These are phyloP conservation scores for Dacryopinax primogenitus DNA, from an alignment of 768 basidiomycete genomes.

Conservation along the genomic window DNA sequence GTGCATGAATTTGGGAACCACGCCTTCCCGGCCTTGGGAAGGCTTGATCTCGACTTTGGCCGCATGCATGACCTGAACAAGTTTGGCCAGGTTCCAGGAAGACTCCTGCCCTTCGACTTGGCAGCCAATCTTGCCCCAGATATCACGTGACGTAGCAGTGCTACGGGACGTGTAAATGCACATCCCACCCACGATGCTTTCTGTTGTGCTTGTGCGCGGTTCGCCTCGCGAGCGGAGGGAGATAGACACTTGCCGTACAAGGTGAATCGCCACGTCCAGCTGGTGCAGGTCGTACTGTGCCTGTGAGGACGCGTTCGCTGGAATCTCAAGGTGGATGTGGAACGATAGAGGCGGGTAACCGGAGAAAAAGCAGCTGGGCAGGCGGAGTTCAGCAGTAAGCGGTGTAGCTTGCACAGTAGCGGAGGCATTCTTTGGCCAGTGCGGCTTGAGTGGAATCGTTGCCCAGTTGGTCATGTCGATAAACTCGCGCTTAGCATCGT, in stretches of 20 bases:
- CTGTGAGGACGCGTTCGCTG: not conserved
- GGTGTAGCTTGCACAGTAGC: not conserved
- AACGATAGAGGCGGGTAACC: not conserved
- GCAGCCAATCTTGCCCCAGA: slow-evolving; percentile 5
- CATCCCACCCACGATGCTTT: not conserved
- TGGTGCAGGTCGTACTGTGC: not conserved
- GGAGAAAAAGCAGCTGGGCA: slow-evolving; percentile 7
- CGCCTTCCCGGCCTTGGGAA: not conserved
- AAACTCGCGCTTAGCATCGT: not conserved
- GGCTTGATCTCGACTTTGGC: not conserved
- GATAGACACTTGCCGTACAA: not conserved
- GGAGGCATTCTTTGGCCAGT: not conserved
- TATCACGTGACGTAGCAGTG: not conserved
- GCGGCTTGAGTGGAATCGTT: not conserved
- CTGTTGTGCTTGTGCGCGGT: not conserved
- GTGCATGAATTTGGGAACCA: not conserved
- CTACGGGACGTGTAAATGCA: not conserved
- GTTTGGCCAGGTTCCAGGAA: slow-evolving; percentile 5
- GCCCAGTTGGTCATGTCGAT: slow-evolving; percentile 10
- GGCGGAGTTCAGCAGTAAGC: not conserved
- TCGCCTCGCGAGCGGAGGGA: not conserved
- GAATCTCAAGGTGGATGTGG: slow-evolving; percentile 5
- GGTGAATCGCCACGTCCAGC: not conserved
- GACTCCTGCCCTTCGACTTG: not conserved
- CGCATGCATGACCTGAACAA: slow-evolving; percentile 1